Evolutionary conservation across 768 basidiomycete genomes (phyloP).

Genomic region (Leccinum longicurvipes): DNA sequence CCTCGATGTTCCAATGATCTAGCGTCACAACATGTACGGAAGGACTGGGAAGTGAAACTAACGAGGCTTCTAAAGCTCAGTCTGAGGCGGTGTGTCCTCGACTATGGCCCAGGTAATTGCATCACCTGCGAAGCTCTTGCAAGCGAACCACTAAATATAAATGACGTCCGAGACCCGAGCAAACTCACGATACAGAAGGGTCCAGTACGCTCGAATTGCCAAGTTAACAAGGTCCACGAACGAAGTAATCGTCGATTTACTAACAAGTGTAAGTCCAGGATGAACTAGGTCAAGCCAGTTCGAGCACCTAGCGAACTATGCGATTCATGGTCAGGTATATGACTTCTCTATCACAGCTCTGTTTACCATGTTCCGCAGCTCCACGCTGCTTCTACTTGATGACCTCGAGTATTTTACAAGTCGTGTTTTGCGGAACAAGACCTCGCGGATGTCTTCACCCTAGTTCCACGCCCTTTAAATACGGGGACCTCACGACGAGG

Average conservation of each 20-base stretch:
- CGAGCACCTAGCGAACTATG: constrained; percentile 1
- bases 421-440: constrained; percentile 19
- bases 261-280: neutral
- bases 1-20: neutral
- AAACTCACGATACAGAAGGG: neutral
- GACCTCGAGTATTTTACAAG: constrained; percentile 17
- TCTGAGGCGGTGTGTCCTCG: constrained; percentile 9
- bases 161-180: neutral
- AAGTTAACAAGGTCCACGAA: neutral
- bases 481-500: constrained; percentile 14
- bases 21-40: neutral
- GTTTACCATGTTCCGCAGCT: constrained; percentile 21
- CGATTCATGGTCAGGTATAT: constrained; percentile 5
- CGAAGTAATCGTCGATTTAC: neutral
- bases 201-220: too few relatives aligned
- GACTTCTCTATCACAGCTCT: constrained; percentile 9
- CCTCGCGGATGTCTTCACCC: constrained; percentile 16
- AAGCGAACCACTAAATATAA: neutral
- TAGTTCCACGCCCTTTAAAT: constrained; percentile 27
- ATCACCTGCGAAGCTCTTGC: neutral
- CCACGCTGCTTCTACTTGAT: constrained; percentile 18
- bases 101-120: neutral
- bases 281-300: constrained; percentile 8
- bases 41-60: neutral
- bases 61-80: neutral